Evolutionary conservation across 495 filamentous ascomycete genomes (phyloP).

Genomic region (Aspergillus asperescens): DNA sequence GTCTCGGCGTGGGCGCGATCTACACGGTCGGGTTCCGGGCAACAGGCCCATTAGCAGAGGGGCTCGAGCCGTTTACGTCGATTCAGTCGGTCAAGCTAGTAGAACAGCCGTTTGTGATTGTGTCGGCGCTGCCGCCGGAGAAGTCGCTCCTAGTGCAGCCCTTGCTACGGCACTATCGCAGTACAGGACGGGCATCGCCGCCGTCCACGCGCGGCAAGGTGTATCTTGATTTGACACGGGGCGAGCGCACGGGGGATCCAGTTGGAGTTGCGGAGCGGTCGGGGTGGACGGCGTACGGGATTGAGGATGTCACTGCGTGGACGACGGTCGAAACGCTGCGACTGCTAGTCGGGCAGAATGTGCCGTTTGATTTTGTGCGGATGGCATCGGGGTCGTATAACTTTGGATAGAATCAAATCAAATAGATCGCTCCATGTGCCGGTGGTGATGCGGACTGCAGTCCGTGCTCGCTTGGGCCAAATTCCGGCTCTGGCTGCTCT

Average conservation of each 20-base stretch:
- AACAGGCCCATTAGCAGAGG: conserved; percentile 54
- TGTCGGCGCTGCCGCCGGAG: conserved; percentile 70
- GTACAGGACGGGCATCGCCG: conserved; percentile 39
- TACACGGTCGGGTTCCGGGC: conserved; percentile 80
- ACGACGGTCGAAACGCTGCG: conserved; percentile 75
- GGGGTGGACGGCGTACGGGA: conserved; percentile 74
- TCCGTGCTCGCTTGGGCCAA: conserved; percentile 21
- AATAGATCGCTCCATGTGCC: no score
- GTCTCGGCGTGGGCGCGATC: conserved; percentile 69
- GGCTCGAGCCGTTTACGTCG: conserved; percentile 71
- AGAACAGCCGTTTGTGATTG: conserved; percentile 71
- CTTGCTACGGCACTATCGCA: conserved; percentile 59
- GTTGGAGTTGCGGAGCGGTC: conserved; percentile 59
- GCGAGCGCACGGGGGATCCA: conserved; percentile 62
- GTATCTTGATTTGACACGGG: conserved; percentile 72
- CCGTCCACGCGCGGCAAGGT: conserved; percentile 61
- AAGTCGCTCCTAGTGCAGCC: conserved; percentile 77
- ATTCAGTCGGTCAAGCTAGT: conserved; percentile 72
- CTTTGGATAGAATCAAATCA: no score
- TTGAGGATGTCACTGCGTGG: conserved; percentile 72
- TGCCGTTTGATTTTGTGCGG: conserved; percentile 79
- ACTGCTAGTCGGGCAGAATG: conserved; percentile 75
- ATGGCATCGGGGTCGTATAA: conserved; percentile 69
- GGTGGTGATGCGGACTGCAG: conserved; percentile 11
- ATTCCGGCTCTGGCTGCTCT: conserved; percentile 10